Evolutionary conservation across 768 basidiomycete genomes (phyloP), one percentile per base, ranked within the genome.

Genomic region (Tricholoma terreum): DNA sequence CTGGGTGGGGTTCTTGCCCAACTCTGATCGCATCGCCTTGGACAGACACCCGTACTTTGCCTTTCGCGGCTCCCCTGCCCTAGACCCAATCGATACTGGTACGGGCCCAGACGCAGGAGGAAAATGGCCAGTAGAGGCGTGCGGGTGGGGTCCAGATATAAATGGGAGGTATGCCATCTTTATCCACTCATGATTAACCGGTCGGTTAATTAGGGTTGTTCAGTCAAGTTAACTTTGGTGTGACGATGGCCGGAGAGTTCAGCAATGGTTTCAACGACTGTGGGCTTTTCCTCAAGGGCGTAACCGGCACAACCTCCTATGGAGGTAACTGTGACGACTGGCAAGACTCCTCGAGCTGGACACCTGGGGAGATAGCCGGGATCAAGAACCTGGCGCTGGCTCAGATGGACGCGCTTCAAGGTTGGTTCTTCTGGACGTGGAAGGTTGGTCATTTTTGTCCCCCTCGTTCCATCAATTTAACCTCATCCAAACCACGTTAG

Each of bases 241-340:
- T 92, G 42, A 84, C 84, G 6, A 62, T 86, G 21, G 83, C 86
- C 1, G 90, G 89, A 43, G 90, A 93, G 71, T 92, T 85, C 69
- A 86, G 85, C 57, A 77, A 80, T 14, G 87, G 81, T 14, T 76
- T 72, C 67, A 89, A 86, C 65, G 75, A 80, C 46, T 89, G 88
- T 61, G 86, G 65, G 7, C 60, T 66, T 17, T 67, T 60, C 57
- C 58, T 67, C 38, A 63, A 42, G 30, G 66, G 66, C 0, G 52
- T 61, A 30, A 12, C 60, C 3, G 59, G 60, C 7, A 57, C 58
- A 2, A 48, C 58, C 56, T 62, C 21, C 12, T 77, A 70, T 54
- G 67, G 69, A 24, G 75, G 74, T 27, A 52, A 74, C 52, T 70
- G 72, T 61, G 33, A 61, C 50, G 55, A 67, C 51, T 72, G 67